Evolutionary conservation across 768 basidiomycete species (phyloP).

Genomic region (Strobilomyces echinocephalus): DNA sequence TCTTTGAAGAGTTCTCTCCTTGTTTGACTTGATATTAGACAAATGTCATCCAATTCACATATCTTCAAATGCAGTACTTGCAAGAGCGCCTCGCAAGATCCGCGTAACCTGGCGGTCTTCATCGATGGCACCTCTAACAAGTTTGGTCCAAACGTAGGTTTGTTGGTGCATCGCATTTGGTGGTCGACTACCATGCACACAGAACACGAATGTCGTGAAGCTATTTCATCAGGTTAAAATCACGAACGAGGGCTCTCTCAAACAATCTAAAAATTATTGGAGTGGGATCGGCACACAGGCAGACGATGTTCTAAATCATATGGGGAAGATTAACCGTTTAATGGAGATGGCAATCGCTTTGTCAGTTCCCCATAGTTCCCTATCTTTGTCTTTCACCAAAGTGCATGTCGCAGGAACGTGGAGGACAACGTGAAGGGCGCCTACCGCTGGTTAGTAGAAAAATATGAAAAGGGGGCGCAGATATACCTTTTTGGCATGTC

Average conservation of each 20-base stretch:
- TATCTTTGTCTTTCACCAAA: background rate
- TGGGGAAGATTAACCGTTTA: background rate
- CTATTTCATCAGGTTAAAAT: background rate
- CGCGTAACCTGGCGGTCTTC: background rate
- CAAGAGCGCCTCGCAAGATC: too few species aligned
- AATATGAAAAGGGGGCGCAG: constrained; percentile 25
- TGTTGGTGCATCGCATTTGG: background rate
- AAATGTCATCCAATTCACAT: background rate
- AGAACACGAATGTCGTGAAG: background rate
- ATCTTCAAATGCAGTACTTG: too few species aligned
- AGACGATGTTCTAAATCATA: background rate
- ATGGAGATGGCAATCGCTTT: background rate
- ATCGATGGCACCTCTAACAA: background rate
- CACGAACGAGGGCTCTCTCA: background rate
- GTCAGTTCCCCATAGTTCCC: background rate
- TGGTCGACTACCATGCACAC: background rate
- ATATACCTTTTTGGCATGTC: background rate
- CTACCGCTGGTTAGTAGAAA: constrained; percentile 29
- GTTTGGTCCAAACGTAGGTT: background rate
- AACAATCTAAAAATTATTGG: background rate
- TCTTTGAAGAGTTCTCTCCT: background rate
- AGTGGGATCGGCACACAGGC: background rate
- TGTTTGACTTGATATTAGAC: background rate
- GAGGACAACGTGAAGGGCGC: constrained; percentile 29
- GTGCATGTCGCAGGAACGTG: constrained; percentile 27